Evolutionary conservation across 148 eudicot genomes (phyloP).

Genomic region (Rhododendron kiyosumense): DNA sequence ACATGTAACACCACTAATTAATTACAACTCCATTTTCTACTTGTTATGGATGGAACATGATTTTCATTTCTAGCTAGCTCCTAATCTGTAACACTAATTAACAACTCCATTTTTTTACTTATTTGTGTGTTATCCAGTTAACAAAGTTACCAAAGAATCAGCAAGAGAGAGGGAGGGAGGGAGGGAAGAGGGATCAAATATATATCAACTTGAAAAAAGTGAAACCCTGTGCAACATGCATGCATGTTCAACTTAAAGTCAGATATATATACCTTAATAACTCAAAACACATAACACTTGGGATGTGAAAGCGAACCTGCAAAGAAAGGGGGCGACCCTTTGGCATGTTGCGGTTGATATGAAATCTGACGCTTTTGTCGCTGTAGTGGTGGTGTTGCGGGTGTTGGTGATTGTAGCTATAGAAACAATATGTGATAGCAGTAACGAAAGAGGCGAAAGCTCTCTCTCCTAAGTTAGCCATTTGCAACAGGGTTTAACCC

Average conservation of each 20-base stretch:
- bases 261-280: background rate
- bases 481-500: background rate
- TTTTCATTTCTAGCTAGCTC: background rate
- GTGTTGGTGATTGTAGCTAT: background rate
- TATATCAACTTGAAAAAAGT: background rate
- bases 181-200: background rate
- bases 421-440: slow-evolving; percentile 19
- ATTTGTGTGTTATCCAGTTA: background rate
- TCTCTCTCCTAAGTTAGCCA: slow-evolving; percentile 20
- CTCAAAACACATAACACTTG: background rate
- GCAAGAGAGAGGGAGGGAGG: too few relatives aligned
- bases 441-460: slow-evolving; percentile 20
- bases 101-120: background rate
- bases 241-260: background rate
- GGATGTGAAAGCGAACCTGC: slow-evolving; percentile 9
- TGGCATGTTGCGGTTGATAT: slow-evolving; percentile 6
- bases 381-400: background rate
- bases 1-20: background rate
- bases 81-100: background rate
- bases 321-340: slow-evolving; percentile 11
- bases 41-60: background rate
- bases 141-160: background rate
- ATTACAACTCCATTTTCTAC: background rate
- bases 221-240: background rate
- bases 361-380: background rate